Percentiles rank a stretch among this genome's conserved stretches.
These are phyloP conservation scores for Alnus glutinosa DNA, from an alignment of 306 rosid species.

Conservation along the genomic window DNA sequence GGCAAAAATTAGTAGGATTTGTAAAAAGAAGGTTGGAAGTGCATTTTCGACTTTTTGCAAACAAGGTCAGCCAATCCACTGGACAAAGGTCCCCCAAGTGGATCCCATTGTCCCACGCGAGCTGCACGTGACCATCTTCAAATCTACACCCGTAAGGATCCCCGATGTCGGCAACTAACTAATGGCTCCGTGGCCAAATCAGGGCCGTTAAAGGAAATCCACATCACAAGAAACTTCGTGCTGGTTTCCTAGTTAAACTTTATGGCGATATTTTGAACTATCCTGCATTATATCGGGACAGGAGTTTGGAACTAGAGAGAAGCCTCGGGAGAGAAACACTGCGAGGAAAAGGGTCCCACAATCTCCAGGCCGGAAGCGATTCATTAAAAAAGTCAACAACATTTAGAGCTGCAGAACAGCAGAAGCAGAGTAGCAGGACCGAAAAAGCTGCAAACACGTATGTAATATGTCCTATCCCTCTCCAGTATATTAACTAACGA, in stretches of 20 bases:
- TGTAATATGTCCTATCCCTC: too few species aligned
- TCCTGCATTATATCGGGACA: constrained; percentile 8
- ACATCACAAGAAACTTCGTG: constrained; percentile 37
- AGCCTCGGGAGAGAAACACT: background rate
- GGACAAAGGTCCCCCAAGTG: background rate
- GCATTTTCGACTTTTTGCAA: background rate
- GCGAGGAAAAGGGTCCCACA: constrained; percentile 19
- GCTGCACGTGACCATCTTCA: constrained; percentile 11
- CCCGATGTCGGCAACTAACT: background rate
- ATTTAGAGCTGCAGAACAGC: too few species aligned
- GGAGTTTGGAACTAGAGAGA: background rate
- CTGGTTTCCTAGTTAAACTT: constrained; percentile 17
- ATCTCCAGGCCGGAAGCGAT: constrained; percentile 14
- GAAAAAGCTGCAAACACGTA: too few species aligned
- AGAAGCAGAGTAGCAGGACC: too few species aligned
- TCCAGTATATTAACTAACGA: too few species aligned
- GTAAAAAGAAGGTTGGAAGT: background rate
- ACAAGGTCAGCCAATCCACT: background rate
- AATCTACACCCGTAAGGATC: too few species aligned
- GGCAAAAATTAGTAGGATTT: background rate
- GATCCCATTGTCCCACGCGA: background rate
- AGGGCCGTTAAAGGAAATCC: background rate
- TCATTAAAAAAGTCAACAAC: too few species aligned
- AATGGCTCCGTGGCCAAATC: constrained; percentile 33
- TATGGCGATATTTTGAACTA: constrained; percentile 2